phyloP scores from a whole-genome alignment of 768 basidiomycete genomes.

The Collybia sordida region DNA sequence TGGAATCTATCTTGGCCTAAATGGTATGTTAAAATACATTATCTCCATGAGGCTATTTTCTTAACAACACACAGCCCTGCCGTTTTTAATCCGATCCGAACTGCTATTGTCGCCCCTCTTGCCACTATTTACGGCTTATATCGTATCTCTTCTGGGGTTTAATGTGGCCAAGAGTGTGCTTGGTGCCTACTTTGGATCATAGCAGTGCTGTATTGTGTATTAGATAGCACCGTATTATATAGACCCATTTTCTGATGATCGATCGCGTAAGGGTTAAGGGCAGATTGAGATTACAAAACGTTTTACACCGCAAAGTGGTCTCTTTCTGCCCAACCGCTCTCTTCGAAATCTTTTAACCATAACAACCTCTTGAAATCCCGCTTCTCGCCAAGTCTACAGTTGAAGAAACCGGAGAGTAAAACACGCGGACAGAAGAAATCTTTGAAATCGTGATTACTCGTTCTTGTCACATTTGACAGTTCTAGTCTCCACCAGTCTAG shows the following conservation, averaged over 20 bases:
- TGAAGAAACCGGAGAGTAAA: not conserved
- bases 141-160: slow-evolving; percentile 86
- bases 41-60: slow-evolving; percentile 10
- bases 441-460: slow-evolving; percentile 8
- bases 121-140: slow-evolving; percentile 83
- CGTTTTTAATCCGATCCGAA: slow-evolving; percentile 89
- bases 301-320: no score
- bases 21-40: slow-evolving; percentile 41
- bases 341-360: not conserved
- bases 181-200: slow-evolving; percentile 70
- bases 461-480: slow-evolving; percentile 25
- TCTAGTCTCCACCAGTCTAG: slow-evolving; percentile 14
- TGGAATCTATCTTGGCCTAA: slow-evolving; percentile 85
- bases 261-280: not conserved
- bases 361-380: slow-evolving; percentile 6
- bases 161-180: slow-evolving; percentile 87
- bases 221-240: slow-evolving; percentile 1
- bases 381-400: not conserved
- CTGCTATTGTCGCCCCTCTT: slow-evolving; percentile 88
- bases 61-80: slow-evolving; percentile 59
- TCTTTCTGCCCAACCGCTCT: not conserved
- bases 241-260: slow-evolving; percentile 3
- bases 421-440: slow-evolving; percentile 3
- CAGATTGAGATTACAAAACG: not conserved
- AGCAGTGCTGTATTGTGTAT: slow-evolving; percentile 5